Conservation (phyloP, 495 filamentous ascomycete genomes). For the Aspergillus ostianus region DNA sequence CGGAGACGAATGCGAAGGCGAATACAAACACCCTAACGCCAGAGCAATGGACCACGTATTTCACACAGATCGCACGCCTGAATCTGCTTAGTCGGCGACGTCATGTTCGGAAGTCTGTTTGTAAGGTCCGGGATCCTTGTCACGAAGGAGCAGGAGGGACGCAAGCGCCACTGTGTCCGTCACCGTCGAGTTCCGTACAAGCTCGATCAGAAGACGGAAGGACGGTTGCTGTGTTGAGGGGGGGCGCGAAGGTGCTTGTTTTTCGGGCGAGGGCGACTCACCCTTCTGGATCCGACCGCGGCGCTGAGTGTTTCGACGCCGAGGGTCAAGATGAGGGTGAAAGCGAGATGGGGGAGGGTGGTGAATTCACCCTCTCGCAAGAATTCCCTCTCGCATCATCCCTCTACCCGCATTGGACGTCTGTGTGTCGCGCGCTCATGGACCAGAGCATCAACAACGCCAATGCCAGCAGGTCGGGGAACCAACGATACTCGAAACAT, state of each 20-base stretch:
- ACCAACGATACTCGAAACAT: constrained; percentile 16
- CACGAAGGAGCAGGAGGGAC: too few species aligned
- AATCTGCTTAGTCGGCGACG: constrained; percentile 16
- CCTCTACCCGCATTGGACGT: constrained; percentile 20
- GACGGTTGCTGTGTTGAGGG: constrained; percentile 15
- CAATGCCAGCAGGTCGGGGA: constrained; percentile 9
- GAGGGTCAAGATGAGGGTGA: neutral
- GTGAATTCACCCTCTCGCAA: neutral
- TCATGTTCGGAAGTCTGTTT: constrained; percentile 10
- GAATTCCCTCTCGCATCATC: constrained; percentile 14
- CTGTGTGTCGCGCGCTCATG: constrained; percentile 16
- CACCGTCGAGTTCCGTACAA: too few species aligned
- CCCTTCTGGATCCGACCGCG: too few species aligned
- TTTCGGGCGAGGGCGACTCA: neutral
- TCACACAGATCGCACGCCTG: constrained; percentile 13
- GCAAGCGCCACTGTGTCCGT: too few species aligned
- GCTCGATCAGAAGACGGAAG: constrained; percentile 5
- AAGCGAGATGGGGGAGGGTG: neutral
- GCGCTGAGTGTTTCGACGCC: too few species aligned
- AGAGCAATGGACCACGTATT: constrained; percentile 20
- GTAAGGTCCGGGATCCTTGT: too few species aligned
- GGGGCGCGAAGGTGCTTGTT: constrained; percentile 12
- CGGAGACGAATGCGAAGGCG: neutral
- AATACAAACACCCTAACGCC: constrained; percentile 6
- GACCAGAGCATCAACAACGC: constrained; percentile 1